Evolutionary conservation across 257 asterid species (phyloP), one percentile per base, ranked within the genome.

Genomic region (Rubia yunnanensis): DNA sequence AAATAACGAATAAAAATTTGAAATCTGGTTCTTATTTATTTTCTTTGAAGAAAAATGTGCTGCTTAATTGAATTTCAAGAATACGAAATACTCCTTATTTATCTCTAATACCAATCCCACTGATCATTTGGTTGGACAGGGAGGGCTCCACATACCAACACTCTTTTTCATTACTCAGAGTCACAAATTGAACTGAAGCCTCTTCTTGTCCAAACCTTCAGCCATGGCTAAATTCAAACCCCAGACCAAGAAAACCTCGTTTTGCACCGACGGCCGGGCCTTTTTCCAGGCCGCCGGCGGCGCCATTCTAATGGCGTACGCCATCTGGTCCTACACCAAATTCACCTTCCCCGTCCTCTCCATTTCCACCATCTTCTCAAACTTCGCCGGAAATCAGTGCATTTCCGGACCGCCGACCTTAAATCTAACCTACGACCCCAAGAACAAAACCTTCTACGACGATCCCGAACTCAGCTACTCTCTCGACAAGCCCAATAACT

Each of bases 391-490:
- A 3, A n/a, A 64, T 1, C 27, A 28, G 27, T 53, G 74, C 61
- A 15, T 48, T 1, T 35, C 44, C 20, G 50, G 34, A 8, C 9
- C 41, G n/a, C 54, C 44, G 2, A 62, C 66, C 53, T 52, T 67
- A 0, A 60, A 76, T 66, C 70, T 70, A 15, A 63, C 73, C 59
- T 70, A 63, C 57, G 88, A 83, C 18, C 70, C 88, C 0, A 28
- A 18, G 5, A 82, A 74, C 2, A 66, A 30, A 20, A 88, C 88
- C 2, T 88, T 88, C 55, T 88, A 91, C 75, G 95, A 91, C 27
- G 96, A 91, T 50, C 84, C 82, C 2, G 72, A 68, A 3, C 73
- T 70, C 17, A 75, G 46, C 48, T 91, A 91, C 86, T 76, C 91
- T 23, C 74, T 83, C 5, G 83, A 78, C 13, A 78, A 78, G 28